Percentiles rank a stretch among this genome's conserved stretches.
Evolutionary conservation across 108 stramenopile genomes (phyloP).

Genomic region (Nitzschia sp.): DNA sequence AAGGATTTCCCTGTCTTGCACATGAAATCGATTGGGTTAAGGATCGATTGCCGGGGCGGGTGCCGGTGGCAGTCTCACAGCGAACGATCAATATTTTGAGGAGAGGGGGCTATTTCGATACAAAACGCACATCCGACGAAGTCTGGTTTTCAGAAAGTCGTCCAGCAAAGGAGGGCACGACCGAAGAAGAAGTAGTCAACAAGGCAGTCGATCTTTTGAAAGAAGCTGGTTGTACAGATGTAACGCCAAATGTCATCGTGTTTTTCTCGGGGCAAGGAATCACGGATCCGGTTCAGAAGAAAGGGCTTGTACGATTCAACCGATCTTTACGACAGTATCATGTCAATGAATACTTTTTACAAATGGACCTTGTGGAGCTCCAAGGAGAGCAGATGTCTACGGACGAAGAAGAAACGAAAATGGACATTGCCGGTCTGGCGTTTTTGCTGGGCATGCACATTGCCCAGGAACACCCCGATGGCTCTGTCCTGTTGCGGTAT

Average conservation of each 20-base stretch:
- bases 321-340: constrained; percentile 35
- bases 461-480: constrained; percentile 77
- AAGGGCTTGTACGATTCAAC: constrained; percentile 46
- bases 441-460: constrained; percentile 65
- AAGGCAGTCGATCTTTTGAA: constrained; percentile 45
- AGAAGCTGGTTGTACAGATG: constrained; percentile 57
- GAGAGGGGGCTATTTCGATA: constrained; percentile 66
- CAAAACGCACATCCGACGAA: constrained; percentile 45
- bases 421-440: constrained; percentile 33
- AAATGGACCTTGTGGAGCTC: constrained; percentile 36
- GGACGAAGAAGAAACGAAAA: constrained; percentile 11
- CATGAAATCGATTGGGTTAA: constrained; percentile 65
- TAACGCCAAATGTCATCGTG: constrained; percentile 43
- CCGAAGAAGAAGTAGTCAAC: constrained; percentile 38
- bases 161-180: constrained; percentile 31
- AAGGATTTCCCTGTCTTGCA: constrained; percentile 63
- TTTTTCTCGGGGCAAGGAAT: constrained; percentile 37
- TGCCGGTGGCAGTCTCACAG: constrained; percentile 58
- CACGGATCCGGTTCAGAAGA: constrained; percentile 31
- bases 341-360: constrained; percentile 42
- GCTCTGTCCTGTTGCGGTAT: constrained; percentile 41
- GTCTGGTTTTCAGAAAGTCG: constrained; percentile 45
- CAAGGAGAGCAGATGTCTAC: constrained; percentile 2
- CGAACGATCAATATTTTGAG: constrained; percentile 56
- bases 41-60: constrained; percentile 47